phyloP scores from a whole-genome alignment of 1,284 basidiomycete genomes.

The Malassezia psittaci region DNA sequence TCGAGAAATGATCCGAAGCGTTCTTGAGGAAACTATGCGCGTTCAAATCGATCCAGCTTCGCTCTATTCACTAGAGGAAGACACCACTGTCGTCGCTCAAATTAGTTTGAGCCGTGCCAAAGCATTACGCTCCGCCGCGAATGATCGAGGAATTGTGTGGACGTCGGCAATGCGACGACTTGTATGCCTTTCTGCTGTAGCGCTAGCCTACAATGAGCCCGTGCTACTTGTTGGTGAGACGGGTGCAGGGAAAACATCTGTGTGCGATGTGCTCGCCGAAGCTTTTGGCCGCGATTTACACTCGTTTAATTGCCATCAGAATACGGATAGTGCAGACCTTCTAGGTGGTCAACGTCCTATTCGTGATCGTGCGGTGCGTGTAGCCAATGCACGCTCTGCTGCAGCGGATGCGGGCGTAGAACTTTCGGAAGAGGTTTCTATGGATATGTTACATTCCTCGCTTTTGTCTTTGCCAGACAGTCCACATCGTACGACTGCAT shows the following conservation, averaged over 20 bases:
- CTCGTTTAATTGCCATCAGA: constrained; percentile 90
- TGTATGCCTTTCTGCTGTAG: constrained; percentile 71
- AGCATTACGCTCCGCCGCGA: constrained; percentile 48
- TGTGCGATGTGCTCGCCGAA: constrained; percentile 78
- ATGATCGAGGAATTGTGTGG: constrained; percentile 61
- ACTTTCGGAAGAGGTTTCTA: background rate
- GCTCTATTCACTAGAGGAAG: constrained; percentile 53
- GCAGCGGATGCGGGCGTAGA: background rate
- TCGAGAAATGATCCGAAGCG: constrained; percentile 75
- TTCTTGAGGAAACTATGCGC: constrained; percentile 81
- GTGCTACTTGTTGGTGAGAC: constrained; percentile 97
- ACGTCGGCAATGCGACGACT: constrained; percentile 84
- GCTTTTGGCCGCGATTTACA: constrained; percentile 60
- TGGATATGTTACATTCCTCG: background rate
- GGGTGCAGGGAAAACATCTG: constrained; percentile 92
- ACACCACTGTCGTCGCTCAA: constrained; percentile 22
- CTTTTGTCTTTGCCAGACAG: constrained; percentile 7
- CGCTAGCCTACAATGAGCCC: constrained; percentile 81
- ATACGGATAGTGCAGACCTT: constrained; percentile 96
- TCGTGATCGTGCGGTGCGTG: constrained; percentile 58
- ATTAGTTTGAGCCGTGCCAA: constrained; percentile 22
- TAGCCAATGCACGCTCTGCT: background rate
- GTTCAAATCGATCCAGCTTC: constrained; percentile 62
- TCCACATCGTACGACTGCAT: constrained; percentile 18
- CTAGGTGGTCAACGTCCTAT: constrained; percentile 87